These are phyloP conservation scores for Fraxinus xanthoxyloides DNA, from an alignment of 305 asterid genomes.

Conservation along the genomic window DNA sequence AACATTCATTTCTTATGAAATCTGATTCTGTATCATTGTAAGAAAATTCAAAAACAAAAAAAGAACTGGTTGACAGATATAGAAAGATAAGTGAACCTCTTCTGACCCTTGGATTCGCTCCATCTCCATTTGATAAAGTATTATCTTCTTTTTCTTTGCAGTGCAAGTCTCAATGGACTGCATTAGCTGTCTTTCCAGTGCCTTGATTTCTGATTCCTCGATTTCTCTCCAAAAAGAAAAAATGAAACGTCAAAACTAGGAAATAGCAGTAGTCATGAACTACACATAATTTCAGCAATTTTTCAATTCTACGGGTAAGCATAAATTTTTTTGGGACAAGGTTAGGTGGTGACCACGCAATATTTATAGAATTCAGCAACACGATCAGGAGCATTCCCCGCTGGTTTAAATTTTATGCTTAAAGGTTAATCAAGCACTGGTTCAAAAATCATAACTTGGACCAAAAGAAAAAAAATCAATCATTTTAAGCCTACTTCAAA, in stretches of 20 bases:
- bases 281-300: not conserved
- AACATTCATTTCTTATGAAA: not conserved
- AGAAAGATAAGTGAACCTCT: constrained; percentile 55
- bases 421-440: not conserved
- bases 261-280: not conserved
- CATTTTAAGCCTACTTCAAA: not conserved
- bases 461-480: not conserved
- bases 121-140: constrained; percentile 81
- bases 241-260: constrained; percentile 21
- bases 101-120: constrained; percentile 84
- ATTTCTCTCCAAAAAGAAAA: constrained; percentile 62
- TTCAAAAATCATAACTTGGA: not conserved
- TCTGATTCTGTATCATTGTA: not conserved
- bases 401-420: not conserved
- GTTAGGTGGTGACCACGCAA: not conserved
- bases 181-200: constrained; percentile 90
- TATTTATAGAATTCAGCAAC: not conserved
- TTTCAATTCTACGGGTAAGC: not conserved
- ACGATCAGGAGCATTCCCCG: constrained; percentile 1
- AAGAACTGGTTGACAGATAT: not conserved
- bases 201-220: constrained; percentile 88
- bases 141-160: constrained; percentile 88
- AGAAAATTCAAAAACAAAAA: not conserved
- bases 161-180: constrained; percentile 94
- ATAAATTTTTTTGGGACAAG: not conserved